A percentile compares a stretch with the other conserved stretches of the same genome.
Conservation (phyloP, 495 filamentous ascomycete genomes). For the Amniculicola lignicola region DNA sequence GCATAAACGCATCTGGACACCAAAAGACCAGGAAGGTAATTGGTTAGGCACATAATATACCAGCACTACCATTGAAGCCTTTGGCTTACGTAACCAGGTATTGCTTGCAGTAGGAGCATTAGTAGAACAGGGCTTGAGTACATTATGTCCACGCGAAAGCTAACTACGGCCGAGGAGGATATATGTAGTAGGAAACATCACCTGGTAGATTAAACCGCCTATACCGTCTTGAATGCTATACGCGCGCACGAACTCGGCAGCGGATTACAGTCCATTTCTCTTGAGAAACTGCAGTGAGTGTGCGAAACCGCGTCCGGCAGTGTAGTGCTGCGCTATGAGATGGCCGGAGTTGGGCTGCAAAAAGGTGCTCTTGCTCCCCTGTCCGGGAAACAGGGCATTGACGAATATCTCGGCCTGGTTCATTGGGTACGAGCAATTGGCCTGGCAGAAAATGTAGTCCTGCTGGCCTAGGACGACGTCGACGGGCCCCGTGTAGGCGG, state of each 20-base stretch:
- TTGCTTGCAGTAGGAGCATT: neutral
- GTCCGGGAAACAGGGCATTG: neutral
- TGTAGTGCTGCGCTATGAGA: neutral
- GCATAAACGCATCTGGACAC: neutral
- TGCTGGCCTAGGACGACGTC: neutral
- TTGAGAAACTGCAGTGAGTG: neutral
- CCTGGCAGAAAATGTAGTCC: neutral
- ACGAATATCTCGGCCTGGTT: neutral
- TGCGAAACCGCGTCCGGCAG: neutral
- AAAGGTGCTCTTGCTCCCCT: neutral
- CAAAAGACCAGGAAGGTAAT: neutral
- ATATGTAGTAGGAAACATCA: neutral
- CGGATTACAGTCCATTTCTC: neutral
- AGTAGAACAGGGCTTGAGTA: neutral
- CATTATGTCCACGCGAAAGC: neutral
- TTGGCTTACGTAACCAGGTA: neutral
- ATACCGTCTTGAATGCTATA: neutral
- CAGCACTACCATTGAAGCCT: neutral
- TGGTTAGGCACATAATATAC: neutral
- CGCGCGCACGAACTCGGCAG: neutral
- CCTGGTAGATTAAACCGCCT: neutral
- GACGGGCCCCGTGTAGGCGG: neutral
- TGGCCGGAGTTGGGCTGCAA: neutral
- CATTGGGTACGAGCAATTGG: neutral
- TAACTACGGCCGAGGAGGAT: neutral